Percentiles rank a stretch among this genome's conserved stretches.
Evolutionary conservation across 2,329 filamentous ascomycete species (phyloP).

Genomic region (Apiospora marii): DNA sequence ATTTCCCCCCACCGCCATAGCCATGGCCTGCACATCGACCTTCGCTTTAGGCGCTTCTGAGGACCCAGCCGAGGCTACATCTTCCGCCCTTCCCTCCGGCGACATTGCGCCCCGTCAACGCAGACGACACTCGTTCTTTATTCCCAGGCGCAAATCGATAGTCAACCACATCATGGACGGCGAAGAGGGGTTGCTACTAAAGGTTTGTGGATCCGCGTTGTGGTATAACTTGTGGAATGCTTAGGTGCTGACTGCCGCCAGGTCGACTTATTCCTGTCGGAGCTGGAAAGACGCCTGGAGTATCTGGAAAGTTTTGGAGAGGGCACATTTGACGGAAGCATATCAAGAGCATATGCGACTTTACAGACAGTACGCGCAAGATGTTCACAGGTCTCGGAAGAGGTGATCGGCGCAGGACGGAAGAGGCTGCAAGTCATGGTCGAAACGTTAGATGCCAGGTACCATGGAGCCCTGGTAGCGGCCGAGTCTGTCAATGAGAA

Average conservation of each 20-base stretch:
- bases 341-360: slow-evolving; percentile 85
- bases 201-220: slow-evolving; percentile 46
- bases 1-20: slow-evolving; percentile 35
- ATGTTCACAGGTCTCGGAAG: slow-evolving; percentile 89
- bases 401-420: slow-evolving; percentile 86
- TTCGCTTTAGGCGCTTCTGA: slow-evolving; percentile 43
- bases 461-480: slow-evolving; percentile 83
- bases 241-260: slow-evolving; percentile 41
- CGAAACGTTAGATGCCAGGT: slow-evolving; percentile 87
- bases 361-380: slow-evolving; percentile 86
- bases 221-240: neutral
- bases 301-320: slow-evolving; percentile 90
- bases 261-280: slow-evolving; percentile 83
- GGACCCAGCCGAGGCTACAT: slow-evolving; percentile 44
- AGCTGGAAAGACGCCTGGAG: slow-evolving; percentile 86
- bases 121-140: slow-evolving; percentile 65
- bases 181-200: slow-evolving; percentile 67
- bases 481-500: slow-evolving; percentile 93
- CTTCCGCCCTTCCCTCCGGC: slow-evolving; percentile 51
- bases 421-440: slow-evolving; percentile 88
- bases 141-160: slow-evolving; percentile 63
- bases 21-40: slow-evolving; percentile 43
- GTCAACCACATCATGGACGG: slow-evolving; percentile 68
- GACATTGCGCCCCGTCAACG: slow-evolving; percentile 46
- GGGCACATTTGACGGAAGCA: slow-evolving; percentile 80